phyloP scores from a whole-genome alignment of 495 filamentous ascomycete species.

The Hypoxylon lienhwacheense region DNA sequence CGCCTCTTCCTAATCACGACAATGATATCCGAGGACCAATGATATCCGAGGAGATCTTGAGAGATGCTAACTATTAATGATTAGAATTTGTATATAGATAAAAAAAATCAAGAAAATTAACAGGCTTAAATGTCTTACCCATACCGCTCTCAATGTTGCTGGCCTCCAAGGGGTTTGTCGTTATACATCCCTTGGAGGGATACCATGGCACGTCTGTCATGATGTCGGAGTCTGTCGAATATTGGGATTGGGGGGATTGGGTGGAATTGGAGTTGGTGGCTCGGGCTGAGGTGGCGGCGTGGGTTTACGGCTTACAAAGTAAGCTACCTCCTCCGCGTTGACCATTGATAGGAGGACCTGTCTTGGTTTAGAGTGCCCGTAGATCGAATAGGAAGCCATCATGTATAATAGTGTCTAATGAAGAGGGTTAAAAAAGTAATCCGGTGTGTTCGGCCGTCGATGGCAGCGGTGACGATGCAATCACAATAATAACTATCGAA shows the following conservation, averaged over 20 bases:
- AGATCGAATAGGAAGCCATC: constrained; percentile 16
- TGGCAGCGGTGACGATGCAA: constrained; percentile 8
- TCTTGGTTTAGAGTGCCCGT: neutral
- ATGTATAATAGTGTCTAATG: constrained; percentile 4
- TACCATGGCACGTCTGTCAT: constrained; percentile 1
- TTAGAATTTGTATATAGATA: constrained; percentile 9
- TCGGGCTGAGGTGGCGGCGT: constrained; percentile 29
- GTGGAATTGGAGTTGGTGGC: constrained; percentile 32
- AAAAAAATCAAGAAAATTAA: neutral
- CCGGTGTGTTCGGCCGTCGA: neutral
- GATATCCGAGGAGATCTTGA: constrained; percentile 2
- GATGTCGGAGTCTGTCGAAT: constrained; percentile 8
- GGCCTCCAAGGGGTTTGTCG: constrained; percentile 4
- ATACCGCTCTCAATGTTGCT: neutral
- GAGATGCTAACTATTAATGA: constrained; percentile 2
- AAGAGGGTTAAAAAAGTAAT: constrained; percentile 1
- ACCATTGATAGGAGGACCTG: neutral
- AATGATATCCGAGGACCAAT: too few relatives aligned
- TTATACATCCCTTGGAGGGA: constrained; percentile 6
- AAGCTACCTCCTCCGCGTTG: constrained; percentile 6
- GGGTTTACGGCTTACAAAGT: constrained; percentile 23
- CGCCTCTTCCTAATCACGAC: neutral
- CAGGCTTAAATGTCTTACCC: constrained; percentile 18
- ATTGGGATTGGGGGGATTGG: constrained; percentile 24
- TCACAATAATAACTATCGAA: constrained; percentile 1